Conservation (phyloP, 176 grass and related monocot genomes). For the Ananas comosus region DNA sequence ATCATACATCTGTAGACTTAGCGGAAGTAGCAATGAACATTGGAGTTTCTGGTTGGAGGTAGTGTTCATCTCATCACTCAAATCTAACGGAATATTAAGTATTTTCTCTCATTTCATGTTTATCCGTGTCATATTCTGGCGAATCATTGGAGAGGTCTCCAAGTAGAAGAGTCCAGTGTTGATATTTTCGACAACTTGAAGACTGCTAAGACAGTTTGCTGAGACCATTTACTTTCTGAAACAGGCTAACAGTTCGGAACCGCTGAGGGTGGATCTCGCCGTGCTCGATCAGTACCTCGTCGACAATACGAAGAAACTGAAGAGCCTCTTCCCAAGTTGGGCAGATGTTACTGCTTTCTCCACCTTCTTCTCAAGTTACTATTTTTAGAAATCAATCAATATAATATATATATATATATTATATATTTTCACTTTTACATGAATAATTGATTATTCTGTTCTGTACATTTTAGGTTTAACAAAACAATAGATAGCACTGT, state of each 20-base stretch:
- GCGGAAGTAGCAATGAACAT: slow-evolving; percentile 56
- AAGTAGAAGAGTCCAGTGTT: too few relatives aligned
- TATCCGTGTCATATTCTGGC: too few relatives aligned
- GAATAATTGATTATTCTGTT: neutral
- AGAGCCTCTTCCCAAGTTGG: slow-evolving; percentile 76
- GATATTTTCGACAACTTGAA: neutral
- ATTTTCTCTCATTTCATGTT: too few relatives aligned
- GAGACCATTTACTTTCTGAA: slow-evolving; percentile 2
- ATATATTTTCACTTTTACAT: neutral
- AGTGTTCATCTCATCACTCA: slow-evolving; percentile 16
- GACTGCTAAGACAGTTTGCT: neutral
- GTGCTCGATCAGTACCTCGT: slow-evolving; percentile 86
- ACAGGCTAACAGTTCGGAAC: slow-evolving; percentile 63
- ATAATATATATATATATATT: neutral
- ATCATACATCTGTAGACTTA: slow-evolving; percentile 85
- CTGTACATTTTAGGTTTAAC: neutral
- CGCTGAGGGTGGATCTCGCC: slow-evolving; percentile 68
- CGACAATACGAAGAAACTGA: slow-evolving; percentile 48
- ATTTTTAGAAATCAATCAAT: slow-evolving; percentile 26
- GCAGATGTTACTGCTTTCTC: slow-evolving; percentile 74
- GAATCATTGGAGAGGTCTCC: too few relatives aligned
- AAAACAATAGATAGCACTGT: neutral
- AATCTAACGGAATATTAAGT: neutral
- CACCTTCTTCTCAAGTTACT: slow-evolving; percentile 76
- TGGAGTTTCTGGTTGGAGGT: slow-evolving; percentile 99